phyloP scores from a whole-genome alignment of 75 land plant species.

The Gnetum montanum region DNA sequence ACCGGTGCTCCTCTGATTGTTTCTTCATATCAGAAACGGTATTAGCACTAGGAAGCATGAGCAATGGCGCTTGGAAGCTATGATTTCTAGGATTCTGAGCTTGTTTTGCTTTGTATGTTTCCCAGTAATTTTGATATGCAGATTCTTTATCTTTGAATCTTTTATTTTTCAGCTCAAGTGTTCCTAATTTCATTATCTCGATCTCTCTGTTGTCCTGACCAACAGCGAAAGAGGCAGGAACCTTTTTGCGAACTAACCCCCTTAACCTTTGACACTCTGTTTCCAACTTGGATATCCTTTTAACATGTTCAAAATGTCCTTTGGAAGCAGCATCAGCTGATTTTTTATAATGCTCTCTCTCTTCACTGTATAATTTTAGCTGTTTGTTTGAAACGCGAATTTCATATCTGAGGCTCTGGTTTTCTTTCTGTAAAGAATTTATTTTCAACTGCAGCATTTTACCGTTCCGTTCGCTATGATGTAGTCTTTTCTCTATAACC shows the following conservation, averaged over 20 bases:
- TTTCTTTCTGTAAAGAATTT: constrained; percentile 1
- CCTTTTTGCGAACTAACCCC: constrained; percentile 22
- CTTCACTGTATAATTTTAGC: constrained; percentile 28
- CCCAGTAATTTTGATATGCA: constrained; percentile 5
- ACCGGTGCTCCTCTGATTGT: constrained; percentile 11
- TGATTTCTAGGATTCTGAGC: constrained; percentile 20
- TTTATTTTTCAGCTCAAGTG: constrained; percentile 16
- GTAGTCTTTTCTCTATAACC: not conserved
- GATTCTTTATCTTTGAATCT: not conserved
- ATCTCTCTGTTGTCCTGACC: constrained; percentile 65
- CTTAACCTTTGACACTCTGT: constrained; percentile 42
- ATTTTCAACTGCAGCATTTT: constrained; percentile 5
- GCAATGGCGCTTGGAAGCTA: constrained; percentile 41
- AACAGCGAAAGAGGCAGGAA: constrained; percentile 57
- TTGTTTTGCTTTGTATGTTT: constrained; percentile 15
- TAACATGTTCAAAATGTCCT: constrained; percentile 24
- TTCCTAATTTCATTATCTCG: constrained; percentile 41
- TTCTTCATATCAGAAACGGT: constrained; percentile 26
- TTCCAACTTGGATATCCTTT: constrained; percentile 31
- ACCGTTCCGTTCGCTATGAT: not conserved
- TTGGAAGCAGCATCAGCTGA: constrained; percentile 22
- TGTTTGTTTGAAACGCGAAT: constrained; percentile 21
- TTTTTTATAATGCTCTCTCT: constrained; percentile 22
- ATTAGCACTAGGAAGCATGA: constrained; percentile 31
- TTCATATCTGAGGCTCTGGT: constrained; percentile 3